Base-by-base conservation (phyloP, 2,329 filamentous ascomycete genomes). In the Simplicillium sp. region DNA sequence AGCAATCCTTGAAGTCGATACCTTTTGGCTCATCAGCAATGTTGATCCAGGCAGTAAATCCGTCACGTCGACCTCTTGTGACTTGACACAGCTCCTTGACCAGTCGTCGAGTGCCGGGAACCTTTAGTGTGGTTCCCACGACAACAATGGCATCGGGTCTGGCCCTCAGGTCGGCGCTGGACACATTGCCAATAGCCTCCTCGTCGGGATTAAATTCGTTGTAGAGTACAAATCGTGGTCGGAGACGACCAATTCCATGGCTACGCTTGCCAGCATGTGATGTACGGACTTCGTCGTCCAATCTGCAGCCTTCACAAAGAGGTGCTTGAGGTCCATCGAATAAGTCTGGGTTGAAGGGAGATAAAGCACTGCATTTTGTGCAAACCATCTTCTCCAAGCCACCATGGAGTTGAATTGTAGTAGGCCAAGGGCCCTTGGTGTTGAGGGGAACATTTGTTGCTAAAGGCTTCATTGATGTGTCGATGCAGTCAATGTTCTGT, bases 141-240 rank as follows among this genome's bases (percentile, higher is more conserved):
- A 98, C 92, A 50, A 98, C 80, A 18, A 98, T 76, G 14, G 89
- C 89, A 59, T 97, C 92, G 1, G 92, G 90, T 31, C 88, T 76
- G 34, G 82, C 77, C 45, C 87, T 84, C 44, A 97, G 68, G 58
- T 98, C 92, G 4, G 89, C 82, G 48, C 80, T 80, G 39, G 89
- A 87, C 33, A 95, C 89, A 16, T 86, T 86, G 34, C 90, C 89
- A 58, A 98, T 98, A 12, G 92, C 90, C 51, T 96, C 90, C 50
- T 92, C 87, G 49, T 98, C 92, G 1, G 92, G 92, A 56, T 97
- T 96, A 58, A 87, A 84, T 60, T 98, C 92, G 58, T 97, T 96
- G 67, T 98, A 98, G 9, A 98, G 73, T 4, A 97, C 90, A 68
- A 98, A 96, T 43, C 92, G 79, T 16, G 92, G 92, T 16, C 92